Percentiles rank a stretch among this genome's conserved stretches.
Evolutionary conservation across 2,329 filamentous ascomycete genomes (phyloP).

Genomic region (Periconia digitata): DNA sequence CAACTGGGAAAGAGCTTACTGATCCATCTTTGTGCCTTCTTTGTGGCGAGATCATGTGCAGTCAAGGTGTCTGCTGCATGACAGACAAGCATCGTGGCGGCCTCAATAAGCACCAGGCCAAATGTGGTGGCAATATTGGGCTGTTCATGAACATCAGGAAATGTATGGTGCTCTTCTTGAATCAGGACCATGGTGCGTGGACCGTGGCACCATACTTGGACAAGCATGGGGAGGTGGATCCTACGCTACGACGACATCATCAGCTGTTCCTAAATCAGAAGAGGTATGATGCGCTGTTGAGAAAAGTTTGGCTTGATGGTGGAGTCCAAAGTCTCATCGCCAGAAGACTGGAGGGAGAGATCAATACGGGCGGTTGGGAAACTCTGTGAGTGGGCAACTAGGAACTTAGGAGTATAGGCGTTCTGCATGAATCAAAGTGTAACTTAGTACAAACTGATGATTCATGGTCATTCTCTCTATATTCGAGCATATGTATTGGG

Average conservation of each 20-base stretch:
- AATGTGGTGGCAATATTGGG: conserved; percentile 89
- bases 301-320: conserved; percentile 84
- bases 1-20: conserved; percentile 84
- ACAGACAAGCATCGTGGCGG: conserved; percentile 60
- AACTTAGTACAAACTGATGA: too few species aligned
- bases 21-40: conserved; percentile 92
- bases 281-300: conserved; percentile 84
- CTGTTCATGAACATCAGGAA: conserved; percentile 96
- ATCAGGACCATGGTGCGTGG: conserved; percentile 80
- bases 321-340: conserved; percentile 87
- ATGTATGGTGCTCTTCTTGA: conserved; percentile 86
- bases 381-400: conserved; percentile 48
- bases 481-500: too few species aligned
- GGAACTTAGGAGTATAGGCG: not conserved
- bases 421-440: not conserved
- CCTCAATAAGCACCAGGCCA: conserved; percentile 85
- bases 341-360: conserved; percentile 87
- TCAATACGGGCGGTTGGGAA: conserved; percentile 98
- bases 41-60: conserved; percentile 96
- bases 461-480: too few species aligned
- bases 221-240: conserved; percentile 91
- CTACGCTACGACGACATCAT: conserved; percentile 80
- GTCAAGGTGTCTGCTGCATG: conserved; percentile 88
- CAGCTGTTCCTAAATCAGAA: conserved; percentile 93
- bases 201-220: conserved; percentile 91